Evolutionary conservation across 2,329 filamentous ascomycete species (phyloP), one percentile per base, ranked within the genome.

Genomic region (Trichophyton rubrum): DNA sequence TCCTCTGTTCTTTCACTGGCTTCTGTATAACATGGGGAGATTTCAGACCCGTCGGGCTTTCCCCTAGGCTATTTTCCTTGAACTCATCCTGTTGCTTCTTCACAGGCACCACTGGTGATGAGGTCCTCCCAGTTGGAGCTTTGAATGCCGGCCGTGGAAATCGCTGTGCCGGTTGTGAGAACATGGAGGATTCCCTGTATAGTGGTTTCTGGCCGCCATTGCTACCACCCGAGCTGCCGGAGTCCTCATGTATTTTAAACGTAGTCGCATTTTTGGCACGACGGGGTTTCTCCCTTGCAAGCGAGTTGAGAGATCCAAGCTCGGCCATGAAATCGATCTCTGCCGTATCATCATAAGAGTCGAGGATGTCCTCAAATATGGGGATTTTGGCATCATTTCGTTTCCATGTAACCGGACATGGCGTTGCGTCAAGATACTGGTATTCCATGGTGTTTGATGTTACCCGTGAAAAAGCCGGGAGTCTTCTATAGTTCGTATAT

Each of bases 241-340:
- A 56, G 40, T 77, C 75, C 22, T 75, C 71, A 58, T 75, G 73
- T 51, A 77, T 76, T 11, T 67, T 66, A 38, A 77, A 76, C 1
- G 66, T 61, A 17, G 62, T 63, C 5, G 64, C 66, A 61, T 65
- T 66, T 41, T 66, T 68, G 56, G 65, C 66, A 64, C 70, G 66
- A 58, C 68, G 68, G 20, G 69, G 70, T 40, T 69, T 71, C 49
- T 62, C 67, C 40, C 66, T 66, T 13, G 64, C 71, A 27, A 70
- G 64, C 4, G 69, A 65, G 0, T 72, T 40, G 15, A 59, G 68
- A 17, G 66, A 63, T 56, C 65, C 67, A 57, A 77, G 68, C 53
- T 74, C 73, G 11, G 71, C 72, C 3, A 74, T 77, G 62, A 73
- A 77, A 6, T 77, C 73, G 22, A 77, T 65, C 17, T 72, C 69